Evolutionary conservation across 768 basidiomycete species (phyloP), one percentile per base, ranked within the genome.

Genomic region (Sporobolomyces pararoseus): DNA sequence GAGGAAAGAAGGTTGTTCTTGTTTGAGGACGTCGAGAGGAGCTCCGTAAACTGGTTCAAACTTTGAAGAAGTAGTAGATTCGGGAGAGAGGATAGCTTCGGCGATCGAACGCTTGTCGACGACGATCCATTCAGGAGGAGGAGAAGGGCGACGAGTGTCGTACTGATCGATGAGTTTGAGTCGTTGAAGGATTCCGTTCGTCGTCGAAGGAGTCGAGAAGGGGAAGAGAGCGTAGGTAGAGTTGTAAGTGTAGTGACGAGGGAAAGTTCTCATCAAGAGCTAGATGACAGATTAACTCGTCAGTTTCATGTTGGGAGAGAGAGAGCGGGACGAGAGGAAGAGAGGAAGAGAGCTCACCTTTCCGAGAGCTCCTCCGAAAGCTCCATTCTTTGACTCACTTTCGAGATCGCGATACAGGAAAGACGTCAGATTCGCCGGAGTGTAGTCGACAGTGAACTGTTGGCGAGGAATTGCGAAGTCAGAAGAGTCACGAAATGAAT

Each of bases 151-250:
- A 35, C 57, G 37, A 2, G 42, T 16, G 58, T 66, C 61, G 70
- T 71, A 71, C 19, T 50, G 35, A 55, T 60, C 55, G 54, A 25
- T 32, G 34, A 71, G 50, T 14, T 34, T 42, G 65, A 71, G 65
- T 13, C 49, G 32, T 27, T 37, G 3, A 57, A 75, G 65, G 59
- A 68, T 65, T 7, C 29, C 34, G 29, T 54, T 29, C 9, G 68
- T 70, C 34, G 62, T 64, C 52, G 66, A n/a, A 7, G 74, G 71
- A 4, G 62, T 73, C 51, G 68, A 54, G 83, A 93, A 70, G 9
- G 91, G 90, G 83, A 92, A 92, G 76, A 88, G 86, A 2, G 85
- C 89, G 75, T 89, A 89, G 2, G 83, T 65, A 29, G 58, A 61
- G 66, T 68, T 68, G 71, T 42, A 61, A 9, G 63, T 68, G 59